phyloP scores from a whole-genome alignment of 106 monocot genomes.

The Narthecium ossifragum region DNA sequence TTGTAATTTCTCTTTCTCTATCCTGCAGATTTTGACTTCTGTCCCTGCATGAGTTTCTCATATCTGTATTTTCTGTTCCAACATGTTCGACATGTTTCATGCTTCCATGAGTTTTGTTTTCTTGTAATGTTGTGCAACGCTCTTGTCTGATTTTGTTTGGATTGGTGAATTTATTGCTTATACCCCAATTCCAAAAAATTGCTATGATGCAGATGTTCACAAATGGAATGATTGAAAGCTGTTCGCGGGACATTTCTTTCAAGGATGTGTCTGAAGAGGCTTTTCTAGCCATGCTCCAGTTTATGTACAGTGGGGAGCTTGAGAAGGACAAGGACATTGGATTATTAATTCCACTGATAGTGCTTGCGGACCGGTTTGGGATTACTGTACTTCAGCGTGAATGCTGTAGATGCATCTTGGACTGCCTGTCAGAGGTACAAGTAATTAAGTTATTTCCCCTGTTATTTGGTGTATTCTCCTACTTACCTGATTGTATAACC shows the following conservation, averaged over 20 bases:
- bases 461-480: not conserved
- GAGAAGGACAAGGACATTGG: constrained; percentile 33
- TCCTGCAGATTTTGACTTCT: no score
- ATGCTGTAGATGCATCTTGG: constrained; percentile 68
- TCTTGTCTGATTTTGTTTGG: no score
- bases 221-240: constrained; percentile 92
- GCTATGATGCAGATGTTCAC: constrained; percentile 82
- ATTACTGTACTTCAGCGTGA: constrained; percentile 54
- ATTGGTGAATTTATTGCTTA: no score
- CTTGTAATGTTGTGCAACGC: no score
- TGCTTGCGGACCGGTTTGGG: constrained; percentile 80
- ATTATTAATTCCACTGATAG: constrained; percentile 57
- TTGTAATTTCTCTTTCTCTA: no score
- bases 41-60: no score
- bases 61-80: no score
- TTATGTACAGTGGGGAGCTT: constrained; percentile 85
- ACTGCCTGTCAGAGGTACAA: constrained; percentile 78
- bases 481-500: constrained; percentile 6
- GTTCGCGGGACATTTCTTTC: constrained; percentile 51
- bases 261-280: constrained; percentile 62
- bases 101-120: no score
- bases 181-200: constrained; percentile 74
- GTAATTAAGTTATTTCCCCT: not conserved
- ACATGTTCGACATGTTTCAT: no score
- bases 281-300: constrained; percentile 57